phyloP scores from a whole-genome alignment of 805 yeast species.

The Metschnikowia santaceciliae region DNA sequence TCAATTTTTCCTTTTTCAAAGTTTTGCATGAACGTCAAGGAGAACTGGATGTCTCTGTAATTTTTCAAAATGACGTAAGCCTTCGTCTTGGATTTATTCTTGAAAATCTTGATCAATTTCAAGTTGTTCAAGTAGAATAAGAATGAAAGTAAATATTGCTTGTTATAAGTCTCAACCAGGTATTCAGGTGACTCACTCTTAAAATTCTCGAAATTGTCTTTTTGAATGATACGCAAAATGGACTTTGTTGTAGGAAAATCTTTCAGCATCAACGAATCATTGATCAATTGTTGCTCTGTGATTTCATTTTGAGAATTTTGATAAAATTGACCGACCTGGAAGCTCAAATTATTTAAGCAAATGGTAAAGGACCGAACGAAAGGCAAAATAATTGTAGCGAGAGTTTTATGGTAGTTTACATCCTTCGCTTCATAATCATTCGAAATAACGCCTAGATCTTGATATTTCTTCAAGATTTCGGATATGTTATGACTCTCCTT shows the following conservation, averaged over 20 bases:
- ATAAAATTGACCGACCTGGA: conserved; percentile 9
- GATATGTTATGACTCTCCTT: conserved; percentile 27
- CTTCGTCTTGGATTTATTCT: conserved; percentile 38
- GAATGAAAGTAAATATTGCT: conserved; percentile 39
- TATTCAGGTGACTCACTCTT: conserved; percentile 15
- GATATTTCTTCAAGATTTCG: conserved; percentile 21
- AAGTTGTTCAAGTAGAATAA: conserved; percentile 37
- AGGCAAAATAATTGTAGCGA: conserved; percentile 31
- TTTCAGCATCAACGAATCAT: conserved; percentile 20
- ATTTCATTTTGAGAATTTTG: conserved; percentile 10
- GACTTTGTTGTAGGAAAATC: conserved; percentile 19
- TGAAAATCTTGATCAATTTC: conserved; percentile 32
- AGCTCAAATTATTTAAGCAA: conserved; percentile 22
- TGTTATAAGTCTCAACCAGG: conserved; percentile 35
- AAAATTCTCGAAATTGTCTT: conserved; percentile 13
- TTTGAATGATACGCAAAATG: conserved; percentile 15
- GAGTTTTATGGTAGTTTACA: conserved; percentile 19
- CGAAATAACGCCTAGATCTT: conserved; percentile 16
- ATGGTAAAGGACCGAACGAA: conserved; percentile 32
- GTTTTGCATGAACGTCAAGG: conserved; percentile 22
- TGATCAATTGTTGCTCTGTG: conserved; percentile 23
- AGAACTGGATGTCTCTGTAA: conserved; percentile 24
- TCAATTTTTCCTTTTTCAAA: conserved; percentile 16
- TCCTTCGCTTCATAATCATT: conserved; percentile 22
- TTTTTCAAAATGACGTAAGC: conserved; percentile 35